Evolutionary conservation across 2,329 filamentous ascomycete genomes (phyloP).

Genomic region (Alternaria ethzedia): DNA sequence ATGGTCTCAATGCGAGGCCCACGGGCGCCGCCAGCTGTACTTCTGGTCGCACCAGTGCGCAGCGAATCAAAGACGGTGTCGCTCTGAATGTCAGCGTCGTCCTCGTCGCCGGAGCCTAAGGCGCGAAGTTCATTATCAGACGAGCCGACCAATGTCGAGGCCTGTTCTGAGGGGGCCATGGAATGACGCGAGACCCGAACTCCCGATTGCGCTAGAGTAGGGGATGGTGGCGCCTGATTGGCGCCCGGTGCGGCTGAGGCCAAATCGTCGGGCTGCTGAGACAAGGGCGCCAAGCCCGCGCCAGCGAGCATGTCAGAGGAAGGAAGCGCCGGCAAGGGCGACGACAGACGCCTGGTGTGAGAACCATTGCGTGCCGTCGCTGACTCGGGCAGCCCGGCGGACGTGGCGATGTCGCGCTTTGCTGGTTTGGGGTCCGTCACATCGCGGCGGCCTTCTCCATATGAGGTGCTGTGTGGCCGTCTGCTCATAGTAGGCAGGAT

Average conservation of each 20-base stretch:
- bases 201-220: slow-evolving; percentile 43
- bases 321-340: slow-evolving; percentile 34
- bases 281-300: slow-evolving; percentile 38
- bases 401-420: slow-evolving; percentile 40
- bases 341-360: slow-evolving; percentile 21
- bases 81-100: slow-evolving; percentile 79
- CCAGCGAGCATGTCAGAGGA: slow-evolving; percentile 23
- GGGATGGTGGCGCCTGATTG: slow-evolving; percentile 46
- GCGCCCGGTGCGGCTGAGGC: slow-evolving; percentile 34
- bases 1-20: slow-evolving; percentile 77
- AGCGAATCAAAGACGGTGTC: slow-evolving; percentile 80
- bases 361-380: slow-evolving; percentile 18
- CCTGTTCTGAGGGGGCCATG: slow-evolving; percentile 63
- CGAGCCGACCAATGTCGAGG: slow-evolving; percentile 72
- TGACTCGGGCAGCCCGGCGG: slow-evolving; percentile 25
- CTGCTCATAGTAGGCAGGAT: slow-evolving; percentile 47
- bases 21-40: slow-evolving; percentile 66
- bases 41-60: slow-evolving; percentile 72
- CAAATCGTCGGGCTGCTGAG: slow-evolving; percentile 39
- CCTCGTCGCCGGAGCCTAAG: slow-evolving; percentile 73
- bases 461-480: slow-evolving; percentile 43
- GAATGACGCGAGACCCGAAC: slow-evolving; percentile 60
- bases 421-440: slow-evolving; percentile 38
- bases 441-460: slow-evolving; percentile 49
- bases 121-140: slow-evolving; percentile 69